Conservation (phyloP, 306 rosid genomes). For the Prunus davidiana region DNA sequence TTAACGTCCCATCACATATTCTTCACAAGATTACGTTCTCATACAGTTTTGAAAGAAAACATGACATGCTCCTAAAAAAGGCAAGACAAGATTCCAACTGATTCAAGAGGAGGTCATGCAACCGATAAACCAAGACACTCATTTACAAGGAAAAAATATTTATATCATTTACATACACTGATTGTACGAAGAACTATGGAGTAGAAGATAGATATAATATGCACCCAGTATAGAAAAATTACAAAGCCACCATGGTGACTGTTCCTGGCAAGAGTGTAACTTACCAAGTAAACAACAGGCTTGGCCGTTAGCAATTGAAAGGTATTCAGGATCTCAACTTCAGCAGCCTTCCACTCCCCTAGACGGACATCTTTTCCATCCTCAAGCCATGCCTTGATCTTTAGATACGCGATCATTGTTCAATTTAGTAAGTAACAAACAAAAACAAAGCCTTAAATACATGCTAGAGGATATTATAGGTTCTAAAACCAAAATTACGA, state of each 20-base stretch:
- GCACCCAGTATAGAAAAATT: background rate
- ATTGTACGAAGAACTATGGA: background rate
- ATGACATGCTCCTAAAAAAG: background rate
- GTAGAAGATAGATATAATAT: background rate
- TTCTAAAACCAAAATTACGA: background rate
- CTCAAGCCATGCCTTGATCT: slow-evolving; percentile 74
- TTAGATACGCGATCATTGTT: slow-evolving; percentile 28
- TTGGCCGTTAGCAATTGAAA: slow-evolving; percentile 96
- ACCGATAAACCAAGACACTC: background rate
- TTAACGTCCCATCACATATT: background rate
- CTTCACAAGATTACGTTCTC: background rate
- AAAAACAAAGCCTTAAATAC: background rate
- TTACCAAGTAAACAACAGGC: slow-evolving; percentile 93
- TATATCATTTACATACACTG: background rate
- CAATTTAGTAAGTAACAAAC: background rate
- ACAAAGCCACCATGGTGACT: background rate
- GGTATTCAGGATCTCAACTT: slow-evolving; percentile 78
- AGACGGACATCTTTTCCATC: slow-evolving; percentile 94
- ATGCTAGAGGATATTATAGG: background rate
- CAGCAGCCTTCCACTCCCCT: slow-evolving; percentile 98
- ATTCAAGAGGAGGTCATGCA: background rate
- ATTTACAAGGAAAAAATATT: background rate
- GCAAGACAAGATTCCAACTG: background rate
- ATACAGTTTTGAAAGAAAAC: background rate
- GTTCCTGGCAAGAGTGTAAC: background rate